phyloP scores from a whole-genome alignment of 495 filamentous ascomycete genomes.

The Neurospora pannonica region DNA sequence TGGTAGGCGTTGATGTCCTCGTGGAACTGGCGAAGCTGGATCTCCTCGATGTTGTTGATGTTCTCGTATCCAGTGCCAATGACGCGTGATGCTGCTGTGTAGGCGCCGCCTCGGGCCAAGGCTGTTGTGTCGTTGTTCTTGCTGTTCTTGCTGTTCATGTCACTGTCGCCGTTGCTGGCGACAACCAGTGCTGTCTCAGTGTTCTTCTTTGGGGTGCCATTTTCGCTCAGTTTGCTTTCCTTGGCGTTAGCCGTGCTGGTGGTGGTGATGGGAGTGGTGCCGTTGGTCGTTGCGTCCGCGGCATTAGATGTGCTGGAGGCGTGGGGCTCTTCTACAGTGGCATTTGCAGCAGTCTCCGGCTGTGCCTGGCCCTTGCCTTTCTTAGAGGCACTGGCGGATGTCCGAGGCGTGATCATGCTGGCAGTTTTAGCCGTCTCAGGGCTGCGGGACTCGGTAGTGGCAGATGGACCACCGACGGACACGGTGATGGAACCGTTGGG shows the following conservation, averaged over 20 bases:
- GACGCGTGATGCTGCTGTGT: not conserved
- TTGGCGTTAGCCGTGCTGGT: not conserved
- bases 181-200: not conserved
- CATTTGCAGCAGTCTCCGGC: not conserved
- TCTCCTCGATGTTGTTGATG: slow-evolving; percentile 23
- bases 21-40: slow-evolving; percentile 31
- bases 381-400: not conserved
- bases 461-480: not conserved
- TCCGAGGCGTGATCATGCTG: not conserved
- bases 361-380: not conserved
- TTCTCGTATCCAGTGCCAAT: not conserved
- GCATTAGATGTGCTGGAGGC: not conserved
- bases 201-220: not conserved
- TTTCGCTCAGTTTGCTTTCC: not conserved
- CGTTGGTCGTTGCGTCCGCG: not conserved
- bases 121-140: not conserved
- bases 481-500: not conserved
- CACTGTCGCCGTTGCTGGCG: not conserved
- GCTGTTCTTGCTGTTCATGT: not conserved
- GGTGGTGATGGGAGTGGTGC: not conserved
- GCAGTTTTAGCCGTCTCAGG: not conserved
- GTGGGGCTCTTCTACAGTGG: not conserved
- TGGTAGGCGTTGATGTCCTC: slow-evolving; percentile 35
- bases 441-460: not conserved
- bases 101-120: not conserved